Evolutionary conservation across 768 basidiomycete species (phyloP).

Genomic region (Lactifluus piperatus): DNA sequence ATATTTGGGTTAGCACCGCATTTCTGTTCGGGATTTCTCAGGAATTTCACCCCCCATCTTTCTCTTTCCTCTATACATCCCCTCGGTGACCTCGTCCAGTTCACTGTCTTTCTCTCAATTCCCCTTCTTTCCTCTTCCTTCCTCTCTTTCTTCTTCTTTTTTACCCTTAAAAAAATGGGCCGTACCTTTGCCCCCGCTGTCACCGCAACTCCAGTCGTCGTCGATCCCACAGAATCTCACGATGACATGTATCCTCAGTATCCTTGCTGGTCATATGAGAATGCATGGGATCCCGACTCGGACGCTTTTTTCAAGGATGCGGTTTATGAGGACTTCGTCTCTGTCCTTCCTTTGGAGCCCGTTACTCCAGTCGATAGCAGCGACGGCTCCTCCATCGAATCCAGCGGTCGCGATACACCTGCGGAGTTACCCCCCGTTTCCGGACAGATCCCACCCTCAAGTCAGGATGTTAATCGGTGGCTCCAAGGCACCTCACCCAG

Average conservation of each 20-base stretch:
- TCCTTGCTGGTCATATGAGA: constrained; percentile 19
- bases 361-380: constrained; percentile 12
- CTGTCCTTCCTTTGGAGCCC: constrained; percentile 13
- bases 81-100: background rate
- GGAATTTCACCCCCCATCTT: too few relatives aligned
- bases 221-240: constrained; percentile 11
- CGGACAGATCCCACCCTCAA: background rate
- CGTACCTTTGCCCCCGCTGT: constrained; percentile 13
- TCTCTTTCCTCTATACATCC: background rate
- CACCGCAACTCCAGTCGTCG: constrained; percentile 6
- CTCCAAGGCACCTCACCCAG: background rate
- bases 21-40: background rate
- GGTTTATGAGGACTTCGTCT: constrained; percentile 17
- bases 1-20: background rate
- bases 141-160: background rate
- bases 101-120: constrained; percentile 12
- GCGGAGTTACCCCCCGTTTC: constrained; percentile 8
- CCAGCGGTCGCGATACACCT: constrained; percentile 18
- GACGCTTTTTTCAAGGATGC: constrained; percentile 22
- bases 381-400: constrained; percentile 13
- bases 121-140: constrained; percentile 2
- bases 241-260: constrained; percentile 10
- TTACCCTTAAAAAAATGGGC: constrained; percentile 15
- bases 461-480: constrained; percentile 8
- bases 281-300: constrained; percentile 21